Evolutionary conservation across 768 basidiomycete species (phyloP).

Genomic region (Agaricus sinodeliciosus): DNA sequence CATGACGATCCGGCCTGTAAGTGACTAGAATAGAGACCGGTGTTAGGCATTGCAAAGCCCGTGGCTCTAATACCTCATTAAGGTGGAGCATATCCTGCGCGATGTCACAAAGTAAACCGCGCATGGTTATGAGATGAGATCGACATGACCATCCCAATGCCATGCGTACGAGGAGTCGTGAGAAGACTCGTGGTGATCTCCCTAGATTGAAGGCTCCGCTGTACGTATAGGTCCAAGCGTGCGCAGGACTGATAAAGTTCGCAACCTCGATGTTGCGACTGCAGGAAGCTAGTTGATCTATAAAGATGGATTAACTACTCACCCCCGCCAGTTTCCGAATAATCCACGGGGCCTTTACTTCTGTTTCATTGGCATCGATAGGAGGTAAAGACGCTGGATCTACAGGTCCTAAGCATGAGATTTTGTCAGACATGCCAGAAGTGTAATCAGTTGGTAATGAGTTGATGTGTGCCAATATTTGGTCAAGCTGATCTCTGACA

Average conservation of each 20-base stretch:
- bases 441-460: no score
- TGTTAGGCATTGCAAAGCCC: neutral
- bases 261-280: no score
- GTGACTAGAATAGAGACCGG: slow-evolving; percentile 30
- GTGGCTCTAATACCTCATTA: no score
- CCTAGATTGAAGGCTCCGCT: no score
- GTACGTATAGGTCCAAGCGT: no score
- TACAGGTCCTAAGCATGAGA: slow-evolving; percentile 40
- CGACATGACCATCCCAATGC: no score
- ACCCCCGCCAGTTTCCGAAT: slow-evolving; percentile 60
- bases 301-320: slow-evolving; percentile 19
- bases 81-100: neutral
- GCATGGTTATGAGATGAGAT: no score
- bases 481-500: no score
- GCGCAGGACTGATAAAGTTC: no score
- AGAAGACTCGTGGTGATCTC: no score
- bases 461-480: no score
- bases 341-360: slow-evolving; percentile 57
- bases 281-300: neutral
- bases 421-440: slow-evolving; percentile 10
- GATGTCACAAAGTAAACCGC: neutral
- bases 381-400: slow-evolving; percentile 38
- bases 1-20: slow-evolving; percentile 57
- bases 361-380: slow-evolving; percentile 33
- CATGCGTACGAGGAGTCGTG: no score